Evolutionary conservation across 805 yeast genomes (phyloP).

Genomic region (Jamesozyma piceae): DNA sequence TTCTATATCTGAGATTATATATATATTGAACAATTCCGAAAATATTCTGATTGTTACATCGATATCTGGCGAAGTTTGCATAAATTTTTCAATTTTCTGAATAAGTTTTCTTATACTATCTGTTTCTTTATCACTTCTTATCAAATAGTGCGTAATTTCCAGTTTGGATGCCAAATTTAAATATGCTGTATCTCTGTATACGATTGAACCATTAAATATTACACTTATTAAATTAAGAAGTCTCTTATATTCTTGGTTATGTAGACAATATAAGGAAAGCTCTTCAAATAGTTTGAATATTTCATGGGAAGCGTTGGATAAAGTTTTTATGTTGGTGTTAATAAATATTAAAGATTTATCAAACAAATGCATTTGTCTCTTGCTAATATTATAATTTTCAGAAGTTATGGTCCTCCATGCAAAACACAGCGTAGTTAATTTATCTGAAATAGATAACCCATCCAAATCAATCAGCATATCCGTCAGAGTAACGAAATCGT

Average conservation of each 20-base stretch:
- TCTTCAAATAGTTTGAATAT: constrained; percentile 4
- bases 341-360: constrained; percentile 18
- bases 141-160: constrained; percentile 8
- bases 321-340: constrained; percentile 10
- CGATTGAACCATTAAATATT: constrained; percentile 21
- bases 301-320: background rate
- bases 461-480: background rate
- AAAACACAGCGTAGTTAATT: constrained; percentile 1
- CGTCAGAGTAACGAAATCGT: background rate
- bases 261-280: constrained; percentile 14
- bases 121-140: constrained; percentile 1
- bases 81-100: constrained; percentile 16
- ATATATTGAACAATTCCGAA: constrained; percentile 16
- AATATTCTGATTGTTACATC: constrained; percentile 12
- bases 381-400: constrained; percentile 6
- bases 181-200: constrained; percentile 8
- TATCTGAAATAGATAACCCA: background rate
- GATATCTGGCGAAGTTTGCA: constrained; percentile 8
- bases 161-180: constrained; percentile 10
- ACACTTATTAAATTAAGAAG: constrained; percentile 22
- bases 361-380: constrained; percentile 5
- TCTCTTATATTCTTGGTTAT: constrained; percentile 16
- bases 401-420: constrained; percentile 9
- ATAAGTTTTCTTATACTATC: constrained; percentile 1
- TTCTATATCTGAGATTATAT: constrained; percentile 6